Percentiles rank a stretch among this genome's conserved stretches.
Evolutionary conservation across 352 stramenopile genomes (phyloP).

Genomic region (Phytophthora litchii): DNA sequence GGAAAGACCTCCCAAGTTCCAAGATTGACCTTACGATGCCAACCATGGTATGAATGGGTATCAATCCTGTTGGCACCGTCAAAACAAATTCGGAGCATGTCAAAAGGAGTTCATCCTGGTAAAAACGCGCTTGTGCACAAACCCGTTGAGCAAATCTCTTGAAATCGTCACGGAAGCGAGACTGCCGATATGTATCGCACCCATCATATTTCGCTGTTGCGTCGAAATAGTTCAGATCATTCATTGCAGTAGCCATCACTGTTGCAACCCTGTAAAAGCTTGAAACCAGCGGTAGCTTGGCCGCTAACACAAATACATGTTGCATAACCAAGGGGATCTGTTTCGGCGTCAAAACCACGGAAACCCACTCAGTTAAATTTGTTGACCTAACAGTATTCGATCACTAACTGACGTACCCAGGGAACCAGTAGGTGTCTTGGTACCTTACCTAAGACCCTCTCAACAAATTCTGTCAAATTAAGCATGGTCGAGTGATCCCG

Average conservation of each 20-base stretch:
- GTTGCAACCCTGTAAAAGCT: slow-evolving; percentile 67
- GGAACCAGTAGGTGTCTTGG: slow-evolving; percentile 28
- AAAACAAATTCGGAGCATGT: slow-evolving; percentile 66
- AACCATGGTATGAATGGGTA: slow-evolving; percentile 35
- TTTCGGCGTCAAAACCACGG: background rate
- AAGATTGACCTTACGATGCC: slow-evolving; percentile 56
- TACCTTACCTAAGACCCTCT: slow-evolving; percentile 52
- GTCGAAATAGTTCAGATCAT: slow-evolving; percentile 37
- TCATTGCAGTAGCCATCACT: slow-evolving; percentile 39
- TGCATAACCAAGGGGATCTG: slow-evolving; percentile 48
- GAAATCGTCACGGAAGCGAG: slow-evolving; percentile 37
- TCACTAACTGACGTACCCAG: slow-evolving; percentile 50
- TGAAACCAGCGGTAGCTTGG: slow-evolving; percentile 53
- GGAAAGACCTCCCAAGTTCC: slow-evolving; percentile 64
- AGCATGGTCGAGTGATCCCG: slow-evolving; percentile 85
- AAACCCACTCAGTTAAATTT: slow-evolving; percentile 3
- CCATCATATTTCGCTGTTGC: background rate
- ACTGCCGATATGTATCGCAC: background rate
- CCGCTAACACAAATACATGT: slow-evolving; percentile 35
- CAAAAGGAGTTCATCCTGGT: slow-evolving; percentile 80
- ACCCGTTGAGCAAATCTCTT: slow-evolving; percentile 49
- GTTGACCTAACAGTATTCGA: slow-evolving; percentile 1
- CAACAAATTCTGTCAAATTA: slow-evolving; percentile 79
- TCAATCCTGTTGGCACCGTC: slow-evolving; percentile 47
- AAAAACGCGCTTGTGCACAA: slow-evolving; percentile 64